Conservation (phyloP, 2,329 filamentous ascomycete genomes). For the Aspergillus niger region DNA sequence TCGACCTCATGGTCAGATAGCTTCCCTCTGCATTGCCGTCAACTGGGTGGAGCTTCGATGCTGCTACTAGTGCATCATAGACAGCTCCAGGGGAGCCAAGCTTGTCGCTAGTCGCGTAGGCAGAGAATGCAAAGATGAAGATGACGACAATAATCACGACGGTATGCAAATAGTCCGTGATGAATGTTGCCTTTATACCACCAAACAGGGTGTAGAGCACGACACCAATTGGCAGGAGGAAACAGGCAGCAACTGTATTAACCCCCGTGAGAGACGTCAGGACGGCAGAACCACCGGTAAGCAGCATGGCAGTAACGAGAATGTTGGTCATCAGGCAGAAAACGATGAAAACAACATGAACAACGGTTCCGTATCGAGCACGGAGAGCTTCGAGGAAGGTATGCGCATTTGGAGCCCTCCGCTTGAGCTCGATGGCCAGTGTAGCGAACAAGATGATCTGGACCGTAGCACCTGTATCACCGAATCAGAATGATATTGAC, state of each 20-base stretch:
- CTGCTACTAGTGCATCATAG: slow-evolving; percentile 74
- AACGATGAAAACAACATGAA: slow-evolving; percentile 77
- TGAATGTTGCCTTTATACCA: slow-evolving; percentile 83
- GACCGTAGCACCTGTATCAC: slow-evolving; percentile 65
- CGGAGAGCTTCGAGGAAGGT: slow-evolving; percentile 80
- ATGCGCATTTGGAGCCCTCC: slow-evolving; percentile 83
- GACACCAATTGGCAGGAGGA: slow-evolving; percentile 77
- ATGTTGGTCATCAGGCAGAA: slow-evolving; percentile 86
- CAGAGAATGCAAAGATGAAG: slow-evolving; percentile 78
- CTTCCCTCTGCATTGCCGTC: slow-evolving; percentile 77
- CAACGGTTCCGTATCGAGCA: slow-evolving; percentile 72
- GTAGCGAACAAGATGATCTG: slow-evolving; percentile 90
- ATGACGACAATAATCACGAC: slow-evolving; percentile 75
- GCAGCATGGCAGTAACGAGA: slow-evolving; percentile 83
- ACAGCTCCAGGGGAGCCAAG: slow-evolving; percentile 76
- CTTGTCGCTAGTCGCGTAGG: slow-evolving; percentile 71
- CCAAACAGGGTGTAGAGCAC: slow-evolving; percentile 73
- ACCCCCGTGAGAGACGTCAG: slow-evolving; percentile 71
- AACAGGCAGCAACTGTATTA: slow-evolving; percentile 77
- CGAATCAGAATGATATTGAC: slow-evolving; percentile 49
- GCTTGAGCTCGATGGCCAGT: slow-evolving; percentile 85
- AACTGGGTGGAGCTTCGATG: slow-evolving; percentile 70
- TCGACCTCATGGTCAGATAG: slow-evolving; percentile 83
- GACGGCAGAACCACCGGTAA: slow-evolving; percentile 80
- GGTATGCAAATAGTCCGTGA: slow-evolving; percentile 85